Evolutionary conservation across 208 protist species (phyloP), one percentile per base, ranked within the genome.

Genomic region (Trypanosoma conorhini): DNA sequence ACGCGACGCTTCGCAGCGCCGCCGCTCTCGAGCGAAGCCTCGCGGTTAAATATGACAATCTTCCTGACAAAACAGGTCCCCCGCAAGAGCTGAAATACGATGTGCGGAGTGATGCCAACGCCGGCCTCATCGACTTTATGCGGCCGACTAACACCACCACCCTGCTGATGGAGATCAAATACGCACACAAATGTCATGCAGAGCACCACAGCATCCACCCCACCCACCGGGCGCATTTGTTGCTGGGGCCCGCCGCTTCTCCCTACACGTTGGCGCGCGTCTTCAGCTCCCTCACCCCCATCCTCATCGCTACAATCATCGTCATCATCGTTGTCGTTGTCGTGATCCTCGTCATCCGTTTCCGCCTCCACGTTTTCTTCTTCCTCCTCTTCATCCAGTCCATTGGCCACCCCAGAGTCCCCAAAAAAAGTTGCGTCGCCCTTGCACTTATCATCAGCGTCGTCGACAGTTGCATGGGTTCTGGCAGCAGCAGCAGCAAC

Each of bases 51-150:
- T 19, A 89, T 24, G 3, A 88, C 67, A 35, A 90, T 82, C 58
- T 80, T 78, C 35, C 71, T 65, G 26, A 78, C 78, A 57, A 79
- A 66, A 40, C 78, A 82, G 33, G 72, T 79, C 13, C 62, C 56
- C 21, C 74, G 60, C 30, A 93, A 62, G 38, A 89, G 54, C 52
- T 93, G 72, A 62, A 84, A 85, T 9, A 90, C 65, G 50, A 89
- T 76, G 42, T 85, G 84, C 13, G 82, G 76, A 5, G 82, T 80
- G 13, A 90, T 66, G 22, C 70, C 67, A 44, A 79, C 81, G 35
- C 71, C 65, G 24, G 50, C 59, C 28, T 48, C 0, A 38, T 31
- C 33, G 60, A 40, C 40, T 15, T 63, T 0, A 5, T 4, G 17
- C 3, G 28, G 17, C 9, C n/a, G 44, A 42, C 19, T 12, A 42